Percentiles rank a stretch among this genome's conserved stretches.
Evolutionary conservation across 139 green algal genomes (phyloP).

Genomic region (Tetraselmis chui): DNA sequence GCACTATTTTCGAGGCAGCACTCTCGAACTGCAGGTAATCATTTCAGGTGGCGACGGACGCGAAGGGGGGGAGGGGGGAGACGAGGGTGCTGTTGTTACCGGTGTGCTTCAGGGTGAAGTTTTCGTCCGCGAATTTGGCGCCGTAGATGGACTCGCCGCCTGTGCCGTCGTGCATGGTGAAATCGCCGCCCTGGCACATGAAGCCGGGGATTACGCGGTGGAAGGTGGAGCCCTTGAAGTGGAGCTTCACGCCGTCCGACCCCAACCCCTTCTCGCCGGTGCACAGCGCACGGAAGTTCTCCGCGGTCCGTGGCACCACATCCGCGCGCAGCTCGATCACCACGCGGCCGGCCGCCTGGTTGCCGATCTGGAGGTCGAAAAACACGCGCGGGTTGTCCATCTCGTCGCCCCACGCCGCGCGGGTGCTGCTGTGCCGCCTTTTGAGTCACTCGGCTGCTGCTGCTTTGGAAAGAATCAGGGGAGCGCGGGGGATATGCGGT

Average conservation of each 20-base stretch:
- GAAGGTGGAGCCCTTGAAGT: conserved; percentile 39
- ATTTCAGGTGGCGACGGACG: neutral
- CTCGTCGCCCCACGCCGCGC: too few species aligned
- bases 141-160: conserved; percentile 73
- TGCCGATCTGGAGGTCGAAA: conserved; percentile 45
- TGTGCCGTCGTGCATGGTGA: conserved; percentile 63
- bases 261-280: conserved; percentile 22
- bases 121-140: conserved; percentile 36
- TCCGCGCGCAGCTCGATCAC: conserved; percentile 37
- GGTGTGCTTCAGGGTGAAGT: conserved; percentile 43
- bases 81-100: neutral
- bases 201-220: conserved; percentile 39
- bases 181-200: conserved; percentile 54
- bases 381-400: conserved; percentile 22
- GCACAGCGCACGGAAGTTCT: conserved; percentile 56
- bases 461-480: too few species aligned
- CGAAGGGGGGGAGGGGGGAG: neutral
- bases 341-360: conserved; percentile 29
- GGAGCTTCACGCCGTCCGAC: conserved; percentile 44
- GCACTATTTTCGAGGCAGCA: too few species aligned
- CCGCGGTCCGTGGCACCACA: conserved; percentile 5
- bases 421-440: too few species aligned
- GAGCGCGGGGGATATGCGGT: too few species aligned
- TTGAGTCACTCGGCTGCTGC: too few species aligned
- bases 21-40: too few species aligned